A percentile compares a stretch with the other conserved stretches of the same genome.
These are phyloP conservation scores for Dinochytrium kinnereticum DNA, from an alignment of 371 early-diverging fungal species.

Conservation along the genomic window DNA sequence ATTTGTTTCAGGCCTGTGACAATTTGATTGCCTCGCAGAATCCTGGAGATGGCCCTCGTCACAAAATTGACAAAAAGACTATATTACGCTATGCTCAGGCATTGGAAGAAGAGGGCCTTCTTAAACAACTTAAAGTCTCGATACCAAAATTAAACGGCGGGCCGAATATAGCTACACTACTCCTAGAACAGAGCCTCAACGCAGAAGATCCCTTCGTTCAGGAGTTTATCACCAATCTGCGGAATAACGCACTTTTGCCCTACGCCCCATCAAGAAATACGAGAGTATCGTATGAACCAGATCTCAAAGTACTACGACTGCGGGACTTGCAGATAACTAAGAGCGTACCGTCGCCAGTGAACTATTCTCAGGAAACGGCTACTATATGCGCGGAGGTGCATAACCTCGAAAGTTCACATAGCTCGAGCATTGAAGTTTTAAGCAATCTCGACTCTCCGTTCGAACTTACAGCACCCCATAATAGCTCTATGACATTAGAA, in stretches of 20 bases:
- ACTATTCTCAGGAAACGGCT: too few species aligned
- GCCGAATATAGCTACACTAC: conserved; percentile 14
- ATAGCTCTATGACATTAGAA: not conserved
- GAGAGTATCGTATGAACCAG: conserved; percentile 11
- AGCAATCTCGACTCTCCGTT: too few species aligned
- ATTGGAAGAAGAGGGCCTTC: conserved; percentile 32
- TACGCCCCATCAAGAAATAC: not conserved
- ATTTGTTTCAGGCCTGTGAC: conserved; percentile 21
- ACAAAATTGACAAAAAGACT: conserved; percentile 40
- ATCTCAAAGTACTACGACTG: conserved; percentile 28
- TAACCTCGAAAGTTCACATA: too few species aligned
- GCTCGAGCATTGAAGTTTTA: too few species aligned
- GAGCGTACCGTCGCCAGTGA: too few species aligned
- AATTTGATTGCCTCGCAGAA: not conserved
- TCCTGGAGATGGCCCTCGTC: not conserved
- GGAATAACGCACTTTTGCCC: conserved; percentile 6
- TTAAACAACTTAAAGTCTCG: conserved; percentile 28
- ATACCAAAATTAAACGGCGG: conserved; percentile 35
- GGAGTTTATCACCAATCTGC: conserved; percentile 30
- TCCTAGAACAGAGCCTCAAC: conserved; percentile 30
- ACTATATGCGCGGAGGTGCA: too few species aligned
- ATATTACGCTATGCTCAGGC: conserved; percentile 27
- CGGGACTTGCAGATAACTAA: not conserved
- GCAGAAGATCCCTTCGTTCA: conserved; percentile 21
- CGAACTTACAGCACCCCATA: not conserved